These are phyloP conservation scores for Dissophora globulifera DNA, from an alignment of 192 early-diverging fungal genomes.

Conservation along the genomic window DNA sequence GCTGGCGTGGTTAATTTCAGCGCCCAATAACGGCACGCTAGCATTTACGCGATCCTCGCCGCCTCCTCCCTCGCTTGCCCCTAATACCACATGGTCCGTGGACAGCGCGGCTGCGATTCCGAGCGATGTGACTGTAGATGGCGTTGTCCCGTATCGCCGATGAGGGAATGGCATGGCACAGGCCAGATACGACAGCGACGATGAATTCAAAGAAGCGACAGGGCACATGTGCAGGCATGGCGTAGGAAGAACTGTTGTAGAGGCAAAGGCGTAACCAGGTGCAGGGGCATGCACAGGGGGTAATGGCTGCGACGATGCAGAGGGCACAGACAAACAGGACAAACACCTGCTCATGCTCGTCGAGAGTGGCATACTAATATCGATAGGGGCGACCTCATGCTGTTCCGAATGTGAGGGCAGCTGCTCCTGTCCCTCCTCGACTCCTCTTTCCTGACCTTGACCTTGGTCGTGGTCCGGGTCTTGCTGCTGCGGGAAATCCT, in stretches of 20 bases:
- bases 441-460: constrained; percentile 5
- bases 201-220: background rate
- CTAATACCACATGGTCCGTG: background rate
- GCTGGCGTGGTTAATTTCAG: background rate
- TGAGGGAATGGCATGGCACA: background rate
- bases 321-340: constrained; percentile 20
- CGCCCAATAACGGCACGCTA: background rate
- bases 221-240: constrained; percentile 9
- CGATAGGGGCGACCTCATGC: constrained; percentile 12
- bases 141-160: constrained; percentile 23
- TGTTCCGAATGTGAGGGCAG: background rate
- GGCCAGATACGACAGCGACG: too few species aligned
- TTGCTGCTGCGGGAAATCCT: background rate
- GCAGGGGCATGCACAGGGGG: background rate
- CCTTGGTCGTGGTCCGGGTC: background rate
- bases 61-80: background rate
- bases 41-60: constrained; percentile 7
- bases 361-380: background rate
- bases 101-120: constrained; percentile 11
- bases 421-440: background rate
- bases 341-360: constrained; percentile 3
- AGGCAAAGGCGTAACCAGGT: background rate
- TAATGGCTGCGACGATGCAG: background rate
- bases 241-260: background rate
- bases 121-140: constrained; percentile 22